phyloP scores from a whole-genome alignment of 2,329 filamentous ascomycete species.

The Cytospora mali region DNA sequence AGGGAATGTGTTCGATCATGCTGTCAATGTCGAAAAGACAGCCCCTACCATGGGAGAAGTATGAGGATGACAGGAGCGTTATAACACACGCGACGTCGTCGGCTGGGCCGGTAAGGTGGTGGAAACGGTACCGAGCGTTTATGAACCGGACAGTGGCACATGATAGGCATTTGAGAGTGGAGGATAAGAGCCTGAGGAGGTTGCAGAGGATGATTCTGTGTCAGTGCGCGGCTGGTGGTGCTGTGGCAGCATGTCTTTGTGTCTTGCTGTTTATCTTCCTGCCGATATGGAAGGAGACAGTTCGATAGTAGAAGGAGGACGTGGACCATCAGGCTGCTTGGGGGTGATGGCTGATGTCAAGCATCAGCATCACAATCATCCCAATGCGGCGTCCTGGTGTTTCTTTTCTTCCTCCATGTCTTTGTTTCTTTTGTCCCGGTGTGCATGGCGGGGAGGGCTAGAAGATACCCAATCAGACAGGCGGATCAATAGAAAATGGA shows the following conservation, averaged over 20 bases:
- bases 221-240: slow-evolving; percentile 44
- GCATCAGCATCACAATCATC: background rate
- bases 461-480: background rate
- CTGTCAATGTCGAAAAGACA: slow-evolving; percentile 50
- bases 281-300: slow-evolving; percentile 46
- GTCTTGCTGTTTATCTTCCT: slow-evolving; percentile 47
- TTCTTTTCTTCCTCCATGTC: background rate
- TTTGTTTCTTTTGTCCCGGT: too few relatives aligned
- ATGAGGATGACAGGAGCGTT: slow-evolving; percentile 40
- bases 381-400: background rate
- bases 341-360: background rate
- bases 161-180: slow-evolving; percentile 44
- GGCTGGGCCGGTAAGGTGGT: slow-evolving; percentile 9
- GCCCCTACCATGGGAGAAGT: slow-evolving; percentile 50
- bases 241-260: slow-evolving; percentile 40
- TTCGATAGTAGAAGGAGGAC: slow-evolving; percentile 12
- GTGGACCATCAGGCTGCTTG: background rate
- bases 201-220: slow-evolving; percentile 49
- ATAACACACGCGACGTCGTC: slow-evolving; percentile 16
- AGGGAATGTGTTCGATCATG: slow-evolving; percentile 52
- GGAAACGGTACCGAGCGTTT: slow-evolving; percentile 9
- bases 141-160: slow-evolving; percentile 14
- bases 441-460: background rate
- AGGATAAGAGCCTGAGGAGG: slow-evolving; percentile 45
- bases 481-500: too few relatives aligned